These are phyloP conservation scores for Dimocarpus longan DNA, from an alignment of 345 rosid genomes.

Conservation along the genomic window DNA sequence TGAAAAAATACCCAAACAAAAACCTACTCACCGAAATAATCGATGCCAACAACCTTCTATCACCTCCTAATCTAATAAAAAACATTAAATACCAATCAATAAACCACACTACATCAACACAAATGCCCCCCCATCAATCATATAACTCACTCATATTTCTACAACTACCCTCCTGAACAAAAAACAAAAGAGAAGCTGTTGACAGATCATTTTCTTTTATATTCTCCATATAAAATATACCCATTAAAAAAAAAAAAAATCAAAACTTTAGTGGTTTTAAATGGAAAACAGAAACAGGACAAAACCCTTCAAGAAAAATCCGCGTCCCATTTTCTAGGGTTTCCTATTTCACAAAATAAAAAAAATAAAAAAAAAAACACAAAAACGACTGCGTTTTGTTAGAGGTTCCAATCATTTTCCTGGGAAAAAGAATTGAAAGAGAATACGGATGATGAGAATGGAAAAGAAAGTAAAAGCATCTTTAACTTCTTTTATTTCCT, in stretches of 20 bases:
- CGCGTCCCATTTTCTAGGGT: conserved; percentile 24
- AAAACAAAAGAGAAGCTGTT: not conserved
- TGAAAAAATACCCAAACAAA: conserved; percentile 8
- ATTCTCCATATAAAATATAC: not conserved
- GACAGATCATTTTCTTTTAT: not conserved
- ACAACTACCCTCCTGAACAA: not conserved
- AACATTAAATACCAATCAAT: conserved; percentile 10
- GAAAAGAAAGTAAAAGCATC: conserved; percentile 2
- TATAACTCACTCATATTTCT: not conserved
- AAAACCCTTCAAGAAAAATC: conserved; percentile 1
- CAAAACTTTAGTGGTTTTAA: not conserved
- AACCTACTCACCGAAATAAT: conserved; percentile 8
- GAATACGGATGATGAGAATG: not conserved
- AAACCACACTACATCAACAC: not conserved
- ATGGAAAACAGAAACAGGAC: conserved; percentile 9
- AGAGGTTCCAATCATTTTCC: conserved; percentile 22
- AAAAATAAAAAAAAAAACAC: too few species aligned
- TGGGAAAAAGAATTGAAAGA: conserved; percentile 5
- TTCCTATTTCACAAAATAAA: not conserved
- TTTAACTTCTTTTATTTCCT: not conserved
- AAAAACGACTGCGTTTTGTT: conserved; percentile 20
- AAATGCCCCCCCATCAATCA: conserved; percentile 2
- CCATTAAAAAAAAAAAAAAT: not conserved
- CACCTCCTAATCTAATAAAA: not conserved
- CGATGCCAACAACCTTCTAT: conserved; percentile 1